Percentiles rank a stretch among this genome's conserved stretches.
Conservation (phyloP, 371 early-diverging fungal species). For the Actinomucor elegans region DNA sequence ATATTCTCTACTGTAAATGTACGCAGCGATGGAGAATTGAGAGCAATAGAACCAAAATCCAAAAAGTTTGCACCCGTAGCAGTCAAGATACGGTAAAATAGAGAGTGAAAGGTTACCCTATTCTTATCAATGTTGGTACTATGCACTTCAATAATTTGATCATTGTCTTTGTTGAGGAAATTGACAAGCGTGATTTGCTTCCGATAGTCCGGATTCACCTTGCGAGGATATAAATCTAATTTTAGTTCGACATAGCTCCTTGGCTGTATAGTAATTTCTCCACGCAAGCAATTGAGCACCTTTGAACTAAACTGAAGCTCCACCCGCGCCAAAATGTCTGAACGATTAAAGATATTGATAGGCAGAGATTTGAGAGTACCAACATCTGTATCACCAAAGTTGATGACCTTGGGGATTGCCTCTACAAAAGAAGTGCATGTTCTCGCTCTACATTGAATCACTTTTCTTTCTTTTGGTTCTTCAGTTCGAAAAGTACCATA, state of each 20-base stretch:
- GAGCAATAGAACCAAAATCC: constrained; percentile 87
- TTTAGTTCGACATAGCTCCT: constrained; percentile 81
- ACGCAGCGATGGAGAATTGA: constrained; percentile 81
- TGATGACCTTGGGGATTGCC: constrained; percentile 76
- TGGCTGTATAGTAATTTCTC: constrained; percentile 83
- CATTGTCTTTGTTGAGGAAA: constrained; percentile 84
- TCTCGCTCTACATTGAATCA: constrained; percentile 88
- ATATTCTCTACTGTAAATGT: constrained; percentile 89
- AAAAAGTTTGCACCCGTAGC: constrained; percentile 89
- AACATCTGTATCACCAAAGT: constrained; percentile 96
- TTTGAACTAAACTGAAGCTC: constrained; percentile 90
- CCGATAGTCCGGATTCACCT: constrained; percentile 95
- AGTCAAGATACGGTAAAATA: constrained; percentile 94
- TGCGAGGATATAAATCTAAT: constrained; percentile 95
- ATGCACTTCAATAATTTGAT: constrained; percentile 88
- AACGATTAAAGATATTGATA: constrained; percentile 80
- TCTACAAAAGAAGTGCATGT: constrained; percentile 94
- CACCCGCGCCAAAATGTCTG: constrained; percentile 86
- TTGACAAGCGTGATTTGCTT: constrained; percentile 96
- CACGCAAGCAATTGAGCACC: constrained; percentile 83
- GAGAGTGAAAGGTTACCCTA: constrained; percentile 93
- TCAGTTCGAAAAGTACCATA: constrained; percentile 62
- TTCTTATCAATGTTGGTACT: constrained; percentile 95
- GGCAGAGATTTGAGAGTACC: constrained; percentile 88
- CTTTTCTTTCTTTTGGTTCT: constrained; percentile 72